Evolutionary conservation across 2,329 filamentous ascomycete genomes (phyloP).

Genomic region (Cladosporium sp.): DNA sequence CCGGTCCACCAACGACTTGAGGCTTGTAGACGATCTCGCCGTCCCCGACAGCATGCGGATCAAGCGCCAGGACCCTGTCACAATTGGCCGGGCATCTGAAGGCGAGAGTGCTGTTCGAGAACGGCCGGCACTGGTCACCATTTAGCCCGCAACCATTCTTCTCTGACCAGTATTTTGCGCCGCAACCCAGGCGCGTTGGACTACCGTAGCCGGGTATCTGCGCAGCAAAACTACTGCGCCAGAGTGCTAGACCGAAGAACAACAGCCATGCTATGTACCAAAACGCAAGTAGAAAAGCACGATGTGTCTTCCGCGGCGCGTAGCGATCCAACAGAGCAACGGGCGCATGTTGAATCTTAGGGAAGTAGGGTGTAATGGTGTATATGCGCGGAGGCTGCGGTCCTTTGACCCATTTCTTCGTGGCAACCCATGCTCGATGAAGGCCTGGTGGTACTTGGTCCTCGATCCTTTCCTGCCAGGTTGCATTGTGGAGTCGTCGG

Average conservation of each 20-base stretch:
- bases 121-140: conserved; percentile 70
- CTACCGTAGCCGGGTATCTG: conserved; percentile 65
- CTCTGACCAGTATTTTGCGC: conserved; percentile 63
- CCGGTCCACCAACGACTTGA: conserved; percentile 53
- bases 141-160: conserved; percentile 72
- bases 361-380: conserved; percentile 54
- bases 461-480: conserved; percentile 24
- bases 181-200: conserved; percentile 63
- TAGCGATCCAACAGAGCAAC: conserved; percentile 59
- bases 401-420: conserved; percentile 45
- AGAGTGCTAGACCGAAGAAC: conserved; percentile 65
- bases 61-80: conserved; percentile 59
- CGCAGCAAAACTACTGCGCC: conserved; percentile 55
- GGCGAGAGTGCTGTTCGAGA: conserved; percentile 63
- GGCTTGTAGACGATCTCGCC: conserved; percentile 55
- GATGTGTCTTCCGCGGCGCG: conserved; percentile 57
- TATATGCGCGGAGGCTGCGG: conserved; percentile 46
- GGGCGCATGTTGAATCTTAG: conserved; percentile 63
- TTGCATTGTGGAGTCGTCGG: conserved; percentile 6
- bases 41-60: conserved; percentile 71
- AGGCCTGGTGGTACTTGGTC: conserved; percentile 25
- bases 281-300: conserved; percentile 53
- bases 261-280: conserved; percentile 66
- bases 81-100: conserved; percentile 76
- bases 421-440: conserved; percentile 31